Evolutionary conservation across 78 protist genomes (phyloP).

Genomic region (Dictyostelium capitatum): DNA sequence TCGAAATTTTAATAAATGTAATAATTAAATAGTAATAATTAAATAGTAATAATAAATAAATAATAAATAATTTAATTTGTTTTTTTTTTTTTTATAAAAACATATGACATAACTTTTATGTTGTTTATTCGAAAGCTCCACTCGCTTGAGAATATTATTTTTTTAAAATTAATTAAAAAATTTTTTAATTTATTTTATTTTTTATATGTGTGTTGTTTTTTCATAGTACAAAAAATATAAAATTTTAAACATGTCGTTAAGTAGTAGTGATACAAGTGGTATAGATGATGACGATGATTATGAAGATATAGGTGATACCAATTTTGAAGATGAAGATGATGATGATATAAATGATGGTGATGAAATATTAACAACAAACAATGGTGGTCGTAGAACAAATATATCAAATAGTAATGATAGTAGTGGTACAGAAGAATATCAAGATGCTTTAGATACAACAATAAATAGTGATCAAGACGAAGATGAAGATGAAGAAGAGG

Average conservation of each 20-base stretch:
- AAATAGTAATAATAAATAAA: no score
- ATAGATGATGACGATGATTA: slow-evolving; percentile 63
- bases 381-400: neutral
- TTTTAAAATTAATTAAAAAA: no score
- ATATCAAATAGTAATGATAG: neutral
- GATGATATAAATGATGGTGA: slow-evolving; percentile 27
- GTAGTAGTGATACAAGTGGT: slow-evolving; percentile 26
- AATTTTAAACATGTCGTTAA: slow-evolving; percentile 21
- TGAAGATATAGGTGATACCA: slow-evolving; percentile 17
- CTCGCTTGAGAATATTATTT: no score
- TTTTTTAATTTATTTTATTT: no score
- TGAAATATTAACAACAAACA: neutral
- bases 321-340: slow-evolving; percentile 41
- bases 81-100: no score
- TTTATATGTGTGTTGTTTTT: no score
- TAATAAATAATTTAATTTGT: no score
- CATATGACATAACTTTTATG: no score
- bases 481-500: neutral
- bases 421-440: neutral
- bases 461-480: neutral
- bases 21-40: no score
- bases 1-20: no score
- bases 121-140: no score
- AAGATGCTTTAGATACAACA: neutral
- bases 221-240: no score